Evolutionary conservation across 306 rosid species (phyloP).

Genomic region (Inga laurina): DNA sequence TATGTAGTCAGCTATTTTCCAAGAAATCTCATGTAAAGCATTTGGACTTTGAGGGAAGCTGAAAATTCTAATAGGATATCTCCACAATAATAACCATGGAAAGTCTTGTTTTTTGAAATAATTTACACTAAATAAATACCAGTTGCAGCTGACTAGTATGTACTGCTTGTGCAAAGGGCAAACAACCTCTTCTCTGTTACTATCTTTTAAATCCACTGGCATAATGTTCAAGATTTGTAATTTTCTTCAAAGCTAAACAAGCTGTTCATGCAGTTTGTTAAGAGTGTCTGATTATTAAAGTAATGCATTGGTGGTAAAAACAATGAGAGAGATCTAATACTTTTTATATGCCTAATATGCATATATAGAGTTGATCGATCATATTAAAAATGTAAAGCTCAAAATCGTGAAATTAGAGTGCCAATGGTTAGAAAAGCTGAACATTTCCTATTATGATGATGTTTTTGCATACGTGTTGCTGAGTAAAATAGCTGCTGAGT

Average conservation of each 20-base stretch:
- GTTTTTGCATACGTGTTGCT: background rate
- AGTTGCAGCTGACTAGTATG: slow-evolving; percentile 7
- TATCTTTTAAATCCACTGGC: background rate
- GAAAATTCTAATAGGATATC: background rate
- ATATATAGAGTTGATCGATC: background rate
- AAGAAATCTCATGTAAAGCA: slow-evolving; percentile 6
- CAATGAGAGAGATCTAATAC: slow-evolving; percentile 3
- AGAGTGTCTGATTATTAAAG: background rate
- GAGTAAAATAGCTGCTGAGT: background rate
- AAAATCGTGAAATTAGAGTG: background rate
- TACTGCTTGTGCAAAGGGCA: slow-evolving; percentile 10
- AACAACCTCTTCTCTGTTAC: background rate
- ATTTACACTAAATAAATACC: background rate
- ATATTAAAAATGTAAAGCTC: background rate
- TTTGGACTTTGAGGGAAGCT: background rate
- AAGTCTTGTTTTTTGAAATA: background rate
- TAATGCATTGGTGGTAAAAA: slow-evolving; percentile 3
- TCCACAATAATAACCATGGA: background rate
- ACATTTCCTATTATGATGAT: background rate
- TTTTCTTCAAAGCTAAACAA: background rate
- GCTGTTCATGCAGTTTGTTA: background rate
- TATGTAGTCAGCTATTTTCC: background rate
- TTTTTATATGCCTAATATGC: slow-evolving; percentile 4
- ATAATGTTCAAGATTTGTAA: background rate
- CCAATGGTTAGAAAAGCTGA: slow-evolving; percentile 10